These are phyloP conservation scores for Ceratocystis colombiana DNA, from an alignment of 2,329 filamentous ascomycete species.

Conservation along the genomic window DNA sequence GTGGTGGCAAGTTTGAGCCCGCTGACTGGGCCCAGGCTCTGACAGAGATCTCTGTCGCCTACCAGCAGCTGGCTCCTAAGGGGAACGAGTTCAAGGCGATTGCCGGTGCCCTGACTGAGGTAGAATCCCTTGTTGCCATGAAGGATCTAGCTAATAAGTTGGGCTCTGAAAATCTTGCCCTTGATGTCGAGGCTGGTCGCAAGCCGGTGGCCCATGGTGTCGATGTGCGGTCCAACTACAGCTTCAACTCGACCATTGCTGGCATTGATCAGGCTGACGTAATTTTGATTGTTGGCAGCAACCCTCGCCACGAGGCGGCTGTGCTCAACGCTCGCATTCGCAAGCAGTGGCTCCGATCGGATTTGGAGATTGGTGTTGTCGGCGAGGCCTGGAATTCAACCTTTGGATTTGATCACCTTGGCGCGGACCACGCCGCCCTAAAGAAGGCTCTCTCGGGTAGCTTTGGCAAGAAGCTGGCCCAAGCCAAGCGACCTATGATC, in stretches of 20 bases:
- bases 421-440: slow-evolving; percentile 64
- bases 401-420: slow-evolving; percentile 89
- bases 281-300: slow-evolving; percentile 87
- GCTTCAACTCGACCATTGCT: slow-evolving; percentile 91
- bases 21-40: slow-evolving; percentile 94
- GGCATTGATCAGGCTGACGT: slow-evolving; percentile 89
- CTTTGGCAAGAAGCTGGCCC: slow-evolving; percentile 85
- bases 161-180: slow-evolving; percentile 86
- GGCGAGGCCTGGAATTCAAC: slow-evolving; percentile 88
- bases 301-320: slow-evolving; percentile 88
- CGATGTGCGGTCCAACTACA: slow-evolving; percentile 86
- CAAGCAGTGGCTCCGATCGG: slow-evolving; percentile 94
- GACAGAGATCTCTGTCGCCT: slow-evolving; percentile 72
- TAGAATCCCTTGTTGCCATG: slow-evolving; percentile 87
- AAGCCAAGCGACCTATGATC: slow-evolving; percentile 90
- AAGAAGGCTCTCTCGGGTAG: slow-evolving; percentile 76
- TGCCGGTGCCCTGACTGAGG: slow-evolving; percentile 81
- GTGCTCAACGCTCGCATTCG: slow-evolving; percentile 92
- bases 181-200: slow-evolving; percentile 79
- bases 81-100: slow-evolving; percentile 94
- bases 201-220: slow-evolving; percentile 82
- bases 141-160: slow-evolving; percentile 97
- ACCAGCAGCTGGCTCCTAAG: slow-evolving; percentile 67
- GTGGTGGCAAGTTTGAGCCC: slow-evolving; percentile 82
- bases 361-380: slow-evolving; percentile 83